phyloP scores from a whole-genome alignment of 139 green algal species.

The Tetratostichococcus sp. region DNA sequence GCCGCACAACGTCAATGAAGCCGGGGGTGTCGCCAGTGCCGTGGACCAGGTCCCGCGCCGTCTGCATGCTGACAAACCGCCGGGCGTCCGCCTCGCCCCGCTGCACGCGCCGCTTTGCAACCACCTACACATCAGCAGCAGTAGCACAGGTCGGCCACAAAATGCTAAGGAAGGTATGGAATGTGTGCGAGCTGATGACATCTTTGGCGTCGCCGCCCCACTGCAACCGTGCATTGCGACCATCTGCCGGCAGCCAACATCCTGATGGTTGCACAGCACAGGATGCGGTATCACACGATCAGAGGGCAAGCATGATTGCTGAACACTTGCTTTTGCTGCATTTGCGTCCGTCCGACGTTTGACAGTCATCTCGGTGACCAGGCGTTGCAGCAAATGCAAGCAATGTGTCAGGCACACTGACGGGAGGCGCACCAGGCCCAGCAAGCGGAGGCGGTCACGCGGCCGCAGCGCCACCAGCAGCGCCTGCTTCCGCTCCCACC shows the following conservation, averaged over 20 bases:
- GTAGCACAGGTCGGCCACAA: no score
- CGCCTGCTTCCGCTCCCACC: neutral
- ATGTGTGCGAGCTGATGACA: no score
- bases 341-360: neutral
- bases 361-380: neutral
- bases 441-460: conserved; percentile 29
- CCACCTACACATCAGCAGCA: neutral
- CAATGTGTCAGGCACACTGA: neutral
- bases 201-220: no score
- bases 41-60: neutral
- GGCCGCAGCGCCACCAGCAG: conserved; percentile 26
- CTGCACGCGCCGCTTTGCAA: neutral
- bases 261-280: no score
- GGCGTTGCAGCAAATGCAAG: neutral
- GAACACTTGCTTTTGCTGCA: no score
- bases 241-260: no score
- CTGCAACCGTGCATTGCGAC: no score
- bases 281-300: no score
- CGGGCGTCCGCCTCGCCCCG: neutral
- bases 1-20: neutral
- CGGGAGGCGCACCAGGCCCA: conserved; percentile 23
- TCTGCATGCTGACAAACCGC: neutral
- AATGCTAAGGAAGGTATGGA: no score
- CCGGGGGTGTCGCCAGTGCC: neutral
- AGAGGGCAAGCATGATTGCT: no score